A percentile compares a stretch with the other conserved stretches of the same genome.
phyloP scores from a whole-genome alignment of 2,329 filamentous ascomycete genomes.

The Tolypocladium tundrense region DNA sequence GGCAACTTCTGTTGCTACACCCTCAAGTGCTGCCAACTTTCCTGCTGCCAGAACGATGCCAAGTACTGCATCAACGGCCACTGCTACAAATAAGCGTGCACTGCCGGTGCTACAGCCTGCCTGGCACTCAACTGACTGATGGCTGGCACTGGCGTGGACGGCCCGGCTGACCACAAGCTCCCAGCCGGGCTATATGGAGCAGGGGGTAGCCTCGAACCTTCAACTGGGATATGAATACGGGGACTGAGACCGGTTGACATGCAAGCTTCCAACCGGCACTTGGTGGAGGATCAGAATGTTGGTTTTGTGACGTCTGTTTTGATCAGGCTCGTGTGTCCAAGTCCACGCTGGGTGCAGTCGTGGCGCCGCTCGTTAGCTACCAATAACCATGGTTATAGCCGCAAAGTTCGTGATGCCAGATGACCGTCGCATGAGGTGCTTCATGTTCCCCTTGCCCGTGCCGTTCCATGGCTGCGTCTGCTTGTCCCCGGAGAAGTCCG shows the following conservation, averaged over 20 bases:
- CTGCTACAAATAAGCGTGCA: constrained; percentile 2
- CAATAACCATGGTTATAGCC: background rate
- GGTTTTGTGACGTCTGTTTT: background rate
- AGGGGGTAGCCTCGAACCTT: too few relatives aligned
- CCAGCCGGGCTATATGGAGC: background rate
- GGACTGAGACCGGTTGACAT: background rate
- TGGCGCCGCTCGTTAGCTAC: background rate
- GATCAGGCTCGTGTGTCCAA: background rate
- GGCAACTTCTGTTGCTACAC: constrained; percentile 5
- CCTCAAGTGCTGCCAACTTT: constrained; percentile 4
- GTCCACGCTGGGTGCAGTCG: background rate
- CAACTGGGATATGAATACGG: background rate
- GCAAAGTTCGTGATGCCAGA: background rate
- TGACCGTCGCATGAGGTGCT: too few relatives aligned
- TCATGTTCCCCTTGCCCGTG: too few relatives aligned
- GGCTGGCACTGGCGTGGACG: background rate
- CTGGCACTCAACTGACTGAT: background rate
- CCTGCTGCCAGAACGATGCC: constrained; percentile 4
- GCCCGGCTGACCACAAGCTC: background rate
- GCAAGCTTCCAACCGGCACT: background rate
- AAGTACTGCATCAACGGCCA: constrained; percentile 4
- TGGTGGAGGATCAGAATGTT: background rate
- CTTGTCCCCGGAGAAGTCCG: too few relatives aligned
- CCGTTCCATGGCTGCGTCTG: too few relatives aligned
- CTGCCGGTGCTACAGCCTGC: background rate